Evolutionary conservation across 441 rosid species (phyloP).

Genomic region (Capsella rubella): DNA sequence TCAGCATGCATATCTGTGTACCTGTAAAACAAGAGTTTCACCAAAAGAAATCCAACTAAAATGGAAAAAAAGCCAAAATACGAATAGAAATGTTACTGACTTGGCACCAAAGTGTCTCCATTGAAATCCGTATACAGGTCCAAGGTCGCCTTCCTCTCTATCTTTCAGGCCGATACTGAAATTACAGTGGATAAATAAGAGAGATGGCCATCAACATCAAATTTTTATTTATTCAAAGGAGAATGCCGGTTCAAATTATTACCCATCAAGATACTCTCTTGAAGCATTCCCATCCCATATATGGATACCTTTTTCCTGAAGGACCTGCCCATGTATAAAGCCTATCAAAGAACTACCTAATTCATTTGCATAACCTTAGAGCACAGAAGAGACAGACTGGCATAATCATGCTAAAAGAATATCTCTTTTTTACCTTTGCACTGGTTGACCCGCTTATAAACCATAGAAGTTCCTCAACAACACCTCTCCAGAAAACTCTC

Average conservation of each 20-base stretch:
- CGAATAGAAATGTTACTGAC: slow-evolving; percentile 44
- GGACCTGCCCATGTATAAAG: slow-evolving; percentile 57
- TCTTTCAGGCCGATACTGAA: slow-evolving; percentile 72
- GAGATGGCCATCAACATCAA: slow-evolving; percentile 18
- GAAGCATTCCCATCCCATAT: slow-evolving; percentile 98
- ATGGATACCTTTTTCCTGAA: slow-evolving; percentile 84
- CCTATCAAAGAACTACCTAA: slow-evolving; percentile 19
- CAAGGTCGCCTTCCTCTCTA: slow-evolving; percentile 86
- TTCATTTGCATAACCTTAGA: neutral
- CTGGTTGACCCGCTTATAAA: slow-evolving; percentile 88
- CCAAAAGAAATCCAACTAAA: slow-evolving; percentile 6
- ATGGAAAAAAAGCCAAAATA: slow-evolving; percentile 4
- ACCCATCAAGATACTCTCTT: slow-evolving; percentile 87
- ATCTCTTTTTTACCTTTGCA: slow-evolving; percentile 65
- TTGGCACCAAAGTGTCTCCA: slow-evolving; percentile 98
- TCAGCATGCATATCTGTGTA: slow-evolving; percentile 88
- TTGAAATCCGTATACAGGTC: slow-evolving; percentile 92
- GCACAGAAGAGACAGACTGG: neutral
- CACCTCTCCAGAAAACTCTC: slow-evolving; percentile 95
- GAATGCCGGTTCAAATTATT: neutral
- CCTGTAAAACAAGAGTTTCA: slow-evolving; percentile 46
- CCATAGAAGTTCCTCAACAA: slow-evolving; percentile 95
- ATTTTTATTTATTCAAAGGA: neutral
- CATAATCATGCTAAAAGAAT: neutral
- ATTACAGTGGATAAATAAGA: slow-evolving; percentile 32